Evolutionary conservation across 768 basidiomycete species (phyloP), one percentile per base, ranked within the genome.

Genomic region (Pisolithus orientalis): DNA sequence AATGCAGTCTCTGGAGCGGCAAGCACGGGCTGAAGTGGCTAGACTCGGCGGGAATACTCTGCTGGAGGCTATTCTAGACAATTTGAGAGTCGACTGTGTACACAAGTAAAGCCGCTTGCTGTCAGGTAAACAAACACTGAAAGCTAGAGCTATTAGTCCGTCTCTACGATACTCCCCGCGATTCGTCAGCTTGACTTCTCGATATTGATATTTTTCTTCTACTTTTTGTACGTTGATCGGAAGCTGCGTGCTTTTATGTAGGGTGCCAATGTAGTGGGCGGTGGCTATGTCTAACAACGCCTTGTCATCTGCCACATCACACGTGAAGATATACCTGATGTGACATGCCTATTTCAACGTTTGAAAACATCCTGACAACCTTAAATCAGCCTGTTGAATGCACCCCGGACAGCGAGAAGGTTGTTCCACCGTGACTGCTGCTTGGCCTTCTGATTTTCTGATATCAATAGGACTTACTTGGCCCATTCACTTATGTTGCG

Each of bases 401-500:
- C 32, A 4, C 50, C 5, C 40, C 43, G 25, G 50, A 51, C 16
- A 32, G 24, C 11, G 50, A 51, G 44, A 43, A 51, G 43, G 50
- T 51, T 11, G 17, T 27, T 17, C 6, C 14, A 9, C 25, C n/a
- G 7, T 24, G 39, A 6, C 10, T 40, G 39, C 10, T n/a, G 17
- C 25, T 5, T 24, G 31, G 39, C 43, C 17, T 16, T 32, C 31
- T 44, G 34, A 51, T 25, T 14, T 25, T 28, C 14, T 25, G 17
- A 47, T 37, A 44, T 44, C 11, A n/a, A 47, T 42, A 72, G 75
- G 70, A 71, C 1, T 63, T 94, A 13, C 75, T 94, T 14, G 94
- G 94, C 65, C 94, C 93, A 1, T 95, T 83, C 68, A 81, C 80
- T 0, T 94, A 93, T 65, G 79, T 90, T 44, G 84, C 80, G 6